Evolutionary conservation across 371 early-diverging fungal genomes (phyloP), one percentile per base, ranked within the genome.

Genomic region (Mucor mucedo): DNA sequence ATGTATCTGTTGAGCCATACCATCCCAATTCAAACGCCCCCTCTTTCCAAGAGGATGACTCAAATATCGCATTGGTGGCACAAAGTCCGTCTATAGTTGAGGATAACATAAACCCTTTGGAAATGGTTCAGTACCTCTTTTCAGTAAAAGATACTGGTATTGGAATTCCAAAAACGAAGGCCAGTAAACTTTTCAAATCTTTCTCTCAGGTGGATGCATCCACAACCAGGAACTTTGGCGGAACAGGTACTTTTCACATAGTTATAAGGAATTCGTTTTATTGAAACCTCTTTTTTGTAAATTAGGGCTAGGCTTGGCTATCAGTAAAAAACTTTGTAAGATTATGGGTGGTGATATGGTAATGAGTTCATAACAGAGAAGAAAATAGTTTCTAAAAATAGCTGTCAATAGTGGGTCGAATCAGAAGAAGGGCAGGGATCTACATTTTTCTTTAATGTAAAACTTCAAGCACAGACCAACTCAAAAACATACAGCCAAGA

Each of bases 141-240:
- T 70, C 78, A 8, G 87, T 89, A 11, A 68, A 59, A 55, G 90
- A 89, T 61, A 81, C 87, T 1, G 90, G 90, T 29, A 85, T 87
- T 50, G 88, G 89, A 16, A 87, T 89, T 53, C 83, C 87, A 0
- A 49, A 62, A 5, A 75, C 82, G 30, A 82, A 84, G 45, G 62
- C 66, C 8, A 69, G 65, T 52, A 78, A 74, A 45, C 79, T 89
- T 0, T 89, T 89, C 59, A 71, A 83, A 29, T 80, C 83, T 8
- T 89, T 88, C 58, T 77, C 83, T 2, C 88, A 87, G 56, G 84
- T 84, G 14, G 85, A 83, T 41, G 82, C 76, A 9, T 80, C 83
- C 1, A 84, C 83, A 4, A 78, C 86, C 0, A 57, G 85, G 30
- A 77, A 78, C 42, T 83, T 74, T 60, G 84, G 83, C 28, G 86